phyloP scores from a whole-genome alignment of 345 rosid species.

The Gossypium herbaceum region DNA sequence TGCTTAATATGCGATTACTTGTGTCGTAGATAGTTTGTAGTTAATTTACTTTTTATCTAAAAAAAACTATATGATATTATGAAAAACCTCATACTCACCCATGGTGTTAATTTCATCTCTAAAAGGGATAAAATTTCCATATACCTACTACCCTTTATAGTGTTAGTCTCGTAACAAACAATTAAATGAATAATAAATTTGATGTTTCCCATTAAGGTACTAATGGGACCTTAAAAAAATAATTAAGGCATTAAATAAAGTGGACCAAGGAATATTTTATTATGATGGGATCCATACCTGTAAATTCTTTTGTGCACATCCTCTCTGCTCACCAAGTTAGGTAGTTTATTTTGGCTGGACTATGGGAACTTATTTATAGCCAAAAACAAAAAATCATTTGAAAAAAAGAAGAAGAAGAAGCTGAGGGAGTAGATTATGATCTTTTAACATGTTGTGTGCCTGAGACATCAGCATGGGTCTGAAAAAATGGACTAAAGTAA shows the following conservation, averaged over 20 bases:
- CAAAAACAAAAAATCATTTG: neutral
- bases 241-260: conserved; percentile 4
- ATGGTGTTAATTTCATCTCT: too few relatives aligned
- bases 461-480: neutral
- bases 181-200: neutral
- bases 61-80: too few relatives aligned
- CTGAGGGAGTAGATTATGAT: neutral
- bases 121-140: too few relatives aligned
- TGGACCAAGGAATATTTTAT: conserved; percentile 1
- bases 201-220: neutral
- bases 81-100: too few relatives aligned
- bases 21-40: accelerated
- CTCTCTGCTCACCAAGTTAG: neutral
- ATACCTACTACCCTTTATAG: too few relatives aligned
- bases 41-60: too few relatives aligned
- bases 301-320: neutral
- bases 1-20: accelerated
- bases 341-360: neutral
- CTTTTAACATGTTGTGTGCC: neutral
- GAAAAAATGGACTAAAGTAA: neutral
- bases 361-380: neutral
- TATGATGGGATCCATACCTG: neutral
- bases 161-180: neutral
- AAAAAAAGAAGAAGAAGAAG: too few relatives aligned
- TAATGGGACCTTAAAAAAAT: neutral